phyloP scores from a whole-genome alignment of 78 protist genomes.

The Diacronema lutheri region DNA sequence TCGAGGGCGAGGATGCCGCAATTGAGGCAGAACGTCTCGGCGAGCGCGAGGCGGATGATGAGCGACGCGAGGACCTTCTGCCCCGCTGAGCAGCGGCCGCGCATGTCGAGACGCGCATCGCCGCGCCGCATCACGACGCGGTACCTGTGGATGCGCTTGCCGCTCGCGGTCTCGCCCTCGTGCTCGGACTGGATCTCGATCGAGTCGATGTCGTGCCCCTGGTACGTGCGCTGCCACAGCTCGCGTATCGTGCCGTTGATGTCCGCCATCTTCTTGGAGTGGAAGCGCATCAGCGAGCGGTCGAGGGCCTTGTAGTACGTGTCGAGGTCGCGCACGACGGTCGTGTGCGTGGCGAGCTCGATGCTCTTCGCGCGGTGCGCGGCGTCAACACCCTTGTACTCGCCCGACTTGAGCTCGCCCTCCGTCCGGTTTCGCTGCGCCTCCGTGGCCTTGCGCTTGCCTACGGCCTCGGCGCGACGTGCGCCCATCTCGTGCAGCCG shows the following conservation, averaged over 20 bases:
- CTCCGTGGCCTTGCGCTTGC: no score
- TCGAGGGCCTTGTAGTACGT: conserved; percentile 63
- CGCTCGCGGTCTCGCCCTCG: conserved; percentile 32
- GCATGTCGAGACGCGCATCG: conserved; percentile 89
- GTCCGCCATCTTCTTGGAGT: conserved; percentile 87
- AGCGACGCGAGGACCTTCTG: conserved; percentile 96
- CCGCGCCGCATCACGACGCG: conserved; percentile 90
- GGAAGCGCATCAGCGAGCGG: conserved; percentile 73
- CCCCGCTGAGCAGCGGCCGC: conserved; percentile 98
- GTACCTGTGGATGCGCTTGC: conserved; percentile 56
- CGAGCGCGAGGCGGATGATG: conserved; percentile 96
- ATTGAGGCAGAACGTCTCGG: conserved; percentile 93
- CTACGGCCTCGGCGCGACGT: no score
- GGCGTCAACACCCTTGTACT: no score
- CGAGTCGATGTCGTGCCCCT: conserved; percentile 87
- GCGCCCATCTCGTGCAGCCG: no score
- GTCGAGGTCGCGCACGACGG: not conserved
- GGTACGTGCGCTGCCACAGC: conserved; percentile 76
- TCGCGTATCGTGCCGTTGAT: conserved; percentile 86
- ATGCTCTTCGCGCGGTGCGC: no score
- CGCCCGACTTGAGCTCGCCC: no score
- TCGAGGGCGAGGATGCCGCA: conserved; percentile 99
- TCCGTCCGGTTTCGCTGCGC: no score
- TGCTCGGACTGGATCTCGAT: conserved; percentile 82
- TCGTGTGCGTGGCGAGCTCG: no score